phyloP scores from a whole-genome alignment of 495 filamentous ascomycete species.

The Penicillium cataractarum region DNA sequence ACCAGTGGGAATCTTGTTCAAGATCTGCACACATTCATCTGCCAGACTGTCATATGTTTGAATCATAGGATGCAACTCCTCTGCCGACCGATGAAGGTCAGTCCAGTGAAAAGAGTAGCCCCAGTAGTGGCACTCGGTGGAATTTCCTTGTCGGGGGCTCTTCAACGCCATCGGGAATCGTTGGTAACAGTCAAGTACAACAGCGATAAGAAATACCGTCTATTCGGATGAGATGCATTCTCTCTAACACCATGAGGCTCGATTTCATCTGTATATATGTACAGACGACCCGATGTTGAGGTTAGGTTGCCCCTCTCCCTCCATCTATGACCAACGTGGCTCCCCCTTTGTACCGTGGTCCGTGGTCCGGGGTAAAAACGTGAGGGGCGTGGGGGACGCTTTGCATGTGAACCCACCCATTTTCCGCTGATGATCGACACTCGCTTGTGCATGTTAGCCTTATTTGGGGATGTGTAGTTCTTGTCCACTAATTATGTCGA shows the following conservation, averaged over 20 bases:
- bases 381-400: slow-evolving; percentile 15
- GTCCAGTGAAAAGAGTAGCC: slow-evolving; percentile 75
- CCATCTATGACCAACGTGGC: slow-evolving; percentile 8
- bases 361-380: slow-evolving; percentile 26
- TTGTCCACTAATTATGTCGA: background rate
- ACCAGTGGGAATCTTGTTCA: slow-evolving; percentile 58
- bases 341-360: slow-evolving; percentile 24
- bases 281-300: background rate
- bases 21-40: slow-evolving; percentile 62
- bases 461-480: background rate
- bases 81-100: slow-evolving; percentile 61
- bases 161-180: slow-evolving; percentile 21
- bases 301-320: background rate
- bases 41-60: slow-evolving; percentile 70
- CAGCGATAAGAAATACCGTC: background rate
- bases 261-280: background rate
- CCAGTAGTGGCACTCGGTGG: slow-evolving; percentile 53
- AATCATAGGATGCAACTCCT: slow-evolving; percentile 62
- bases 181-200: background rate
- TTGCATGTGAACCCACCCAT: slow-evolving; percentile 23
- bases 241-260: background rate
- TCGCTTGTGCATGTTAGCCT: background rate
- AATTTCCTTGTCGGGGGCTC: slow-evolving; percentile 19
- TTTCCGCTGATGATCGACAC: slow-evolving; percentile 7
- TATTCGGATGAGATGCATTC: background rate